These are phyloP conservation scores for Coccomyxa subellipsoidea DNA, from an alignment of 163 green algal species.

Conservation along the genomic window DNA sequence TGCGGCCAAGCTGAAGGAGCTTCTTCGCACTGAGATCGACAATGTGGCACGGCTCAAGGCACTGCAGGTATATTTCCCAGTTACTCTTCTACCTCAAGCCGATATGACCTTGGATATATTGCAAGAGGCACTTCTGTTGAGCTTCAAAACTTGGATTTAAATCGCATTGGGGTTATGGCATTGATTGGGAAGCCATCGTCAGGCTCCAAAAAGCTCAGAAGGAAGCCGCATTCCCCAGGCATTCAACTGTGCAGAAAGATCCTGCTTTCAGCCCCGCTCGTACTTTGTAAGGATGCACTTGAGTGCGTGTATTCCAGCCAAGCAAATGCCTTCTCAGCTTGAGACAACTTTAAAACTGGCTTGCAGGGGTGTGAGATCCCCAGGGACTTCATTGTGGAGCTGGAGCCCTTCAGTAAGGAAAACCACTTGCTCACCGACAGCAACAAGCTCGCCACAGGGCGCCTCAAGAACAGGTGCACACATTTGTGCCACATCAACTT, in stretches of 20 bases:
- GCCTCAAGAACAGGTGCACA: background rate
- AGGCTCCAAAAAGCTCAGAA: no score
- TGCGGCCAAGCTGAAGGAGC: background rate
- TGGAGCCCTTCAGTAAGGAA: constrained; percentile 4
- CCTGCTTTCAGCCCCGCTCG: background rate
- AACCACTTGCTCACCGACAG: constrained; percentile 4
- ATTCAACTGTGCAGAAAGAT: background rate
- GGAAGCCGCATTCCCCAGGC: no score
- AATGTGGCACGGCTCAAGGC: background rate
- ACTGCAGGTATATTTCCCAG: no score
- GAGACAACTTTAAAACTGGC: background rate
- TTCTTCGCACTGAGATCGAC: background rate
- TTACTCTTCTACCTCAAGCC: no score
- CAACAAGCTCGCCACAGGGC: background rate
- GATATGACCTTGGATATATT: no score
- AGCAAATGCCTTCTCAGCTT: background rate
- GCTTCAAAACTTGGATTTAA: no score
- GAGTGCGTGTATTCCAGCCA: background rate
- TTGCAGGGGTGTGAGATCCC: background rate
- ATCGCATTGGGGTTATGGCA: no score
- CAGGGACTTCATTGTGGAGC: background rate
- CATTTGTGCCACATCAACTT: background rate
- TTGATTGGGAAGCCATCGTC: no score
- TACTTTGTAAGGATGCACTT: background rate
- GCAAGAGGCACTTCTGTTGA: no score